Conservation (phyloP, 306 rosid species). For the Amphicarpaea edgeworthii region DNA sequence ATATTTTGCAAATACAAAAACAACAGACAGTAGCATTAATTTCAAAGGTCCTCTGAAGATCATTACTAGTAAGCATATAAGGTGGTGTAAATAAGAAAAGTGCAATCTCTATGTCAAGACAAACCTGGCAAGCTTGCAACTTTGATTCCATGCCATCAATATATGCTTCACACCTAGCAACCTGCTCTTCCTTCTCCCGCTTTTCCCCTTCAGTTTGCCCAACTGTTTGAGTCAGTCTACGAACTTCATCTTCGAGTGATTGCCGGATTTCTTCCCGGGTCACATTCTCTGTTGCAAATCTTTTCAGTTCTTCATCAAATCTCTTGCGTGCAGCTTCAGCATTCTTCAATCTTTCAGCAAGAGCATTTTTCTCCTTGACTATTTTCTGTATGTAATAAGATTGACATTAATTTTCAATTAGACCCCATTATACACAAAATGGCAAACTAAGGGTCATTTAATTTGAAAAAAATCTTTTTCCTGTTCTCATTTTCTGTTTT, state of each 20-base stretch:
- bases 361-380: conserved; percentile 93
- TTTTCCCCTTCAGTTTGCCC: conserved; percentile 97
- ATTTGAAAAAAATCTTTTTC: neutral
- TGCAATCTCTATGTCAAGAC: conserved; percentile 39
- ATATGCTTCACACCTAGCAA: conserved; percentile 94
- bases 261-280: conserved; percentile 91
- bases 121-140: conserved; percentile 97
- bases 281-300: conserved; percentile 91
- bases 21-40: conserved; percentile 14
- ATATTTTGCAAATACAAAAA: neutral
- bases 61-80: neutral
- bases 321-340: conserved; percentile 98
- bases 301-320: conserved; percentile 96
- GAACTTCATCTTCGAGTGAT: conserved; percentile 97
- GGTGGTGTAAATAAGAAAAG: conserved; percentile 17
- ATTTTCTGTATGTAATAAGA: conserved; percentile 74
- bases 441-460: conserved; percentile 16
- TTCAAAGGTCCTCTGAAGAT: conserved; percentile 30
- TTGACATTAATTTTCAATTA: conserved; percentile 32
- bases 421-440: conserved; percentile 13
- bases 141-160: conserved; percentile 98
- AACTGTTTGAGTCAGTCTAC: conserved; percentile 88
- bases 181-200: conserved; percentile 95
- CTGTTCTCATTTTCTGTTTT: neutral
- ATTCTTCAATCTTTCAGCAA: conserved; percentile 90